phyloP scores from a whole-genome alignment of 2,329 filamentous ascomycete species.

The Claviceps citrina region DNA sequence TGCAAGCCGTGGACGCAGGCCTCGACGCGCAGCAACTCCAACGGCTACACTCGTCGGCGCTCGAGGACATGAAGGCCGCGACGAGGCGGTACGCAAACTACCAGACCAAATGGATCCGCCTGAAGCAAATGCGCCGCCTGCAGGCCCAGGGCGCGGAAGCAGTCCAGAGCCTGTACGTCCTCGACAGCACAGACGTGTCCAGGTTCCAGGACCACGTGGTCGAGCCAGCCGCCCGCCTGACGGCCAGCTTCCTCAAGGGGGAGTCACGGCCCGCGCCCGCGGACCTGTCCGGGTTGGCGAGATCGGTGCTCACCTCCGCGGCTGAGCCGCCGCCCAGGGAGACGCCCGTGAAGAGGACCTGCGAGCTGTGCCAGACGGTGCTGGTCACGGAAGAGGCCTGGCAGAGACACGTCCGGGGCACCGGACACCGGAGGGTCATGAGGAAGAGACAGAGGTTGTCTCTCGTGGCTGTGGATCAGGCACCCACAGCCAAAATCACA shows the following conservation, averaged over 20 bases:
- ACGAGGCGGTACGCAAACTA: constrained; percentile 78
- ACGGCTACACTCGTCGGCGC: constrained; percentile 38
- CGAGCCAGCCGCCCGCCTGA: constrained; percentile 46
- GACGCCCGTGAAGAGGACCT: constrained; percentile 42
- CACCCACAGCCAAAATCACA: not conserved
- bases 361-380: constrained; percentile 56
- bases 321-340: constrained; percentile 33
- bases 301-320: constrained; percentile 38
- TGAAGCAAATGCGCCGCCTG: constrained; percentile 61
- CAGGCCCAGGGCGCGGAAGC: constrained; percentile 35
- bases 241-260: constrained; percentile 45
- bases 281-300: constrained; percentile 32
- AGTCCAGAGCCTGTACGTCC: constrained; percentile 50
- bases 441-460: constrained; percentile 23
- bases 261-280: constrained; percentile 35
- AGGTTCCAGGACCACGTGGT: constrained; percentile 50
- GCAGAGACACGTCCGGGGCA: constrained; percentile 24
- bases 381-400: constrained; percentile 38
- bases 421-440: constrained; percentile 19
- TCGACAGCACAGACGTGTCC: constrained; percentile 60
- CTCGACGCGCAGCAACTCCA: constrained; percentile 27
- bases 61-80: constrained; percentile 65
- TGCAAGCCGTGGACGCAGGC: constrained; percentile 29
- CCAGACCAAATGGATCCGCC: constrained; percentile 74
- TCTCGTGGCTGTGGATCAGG: constrained; percentile 18